Conservation (phyloP, 495 filamentous ascomycete genomes). For the Penicillium desertorum region DNA sequence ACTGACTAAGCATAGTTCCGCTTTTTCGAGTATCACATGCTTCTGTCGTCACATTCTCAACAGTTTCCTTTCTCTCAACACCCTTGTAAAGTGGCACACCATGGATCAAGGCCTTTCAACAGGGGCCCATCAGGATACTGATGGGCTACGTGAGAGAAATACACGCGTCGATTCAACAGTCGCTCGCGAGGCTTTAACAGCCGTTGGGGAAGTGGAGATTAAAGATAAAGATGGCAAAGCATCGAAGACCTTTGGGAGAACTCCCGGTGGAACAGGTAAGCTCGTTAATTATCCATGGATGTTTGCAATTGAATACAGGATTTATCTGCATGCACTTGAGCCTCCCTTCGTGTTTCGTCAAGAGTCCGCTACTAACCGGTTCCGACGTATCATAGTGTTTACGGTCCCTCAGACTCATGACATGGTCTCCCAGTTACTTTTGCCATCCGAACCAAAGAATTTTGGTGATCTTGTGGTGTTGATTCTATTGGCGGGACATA, state of each 20-base stretch:
- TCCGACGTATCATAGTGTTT: slow-evolving; percentile 64
- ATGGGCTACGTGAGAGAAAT: slow-evolving; percentile 50
- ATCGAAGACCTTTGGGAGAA: slow-evolving; percentile 85
- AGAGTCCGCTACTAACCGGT: slow-evolving; percentile 20
- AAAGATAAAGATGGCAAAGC: slow-evolving; percentile 50
- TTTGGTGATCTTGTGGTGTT: slow-evolving; percentile 80
- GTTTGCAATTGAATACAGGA: not conserved
- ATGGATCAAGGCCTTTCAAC: slow-evolving; percentile 49
- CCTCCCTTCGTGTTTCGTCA: slow-evolving; percentile 6
- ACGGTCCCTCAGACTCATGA: slow-evolving; percentile 95
- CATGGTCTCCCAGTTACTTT: slow-evolving; percentile 96
- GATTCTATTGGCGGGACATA: slow-evolving; percentile 72
- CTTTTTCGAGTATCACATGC: slow-evolving; percentile 37
- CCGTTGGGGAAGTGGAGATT: slow-evolving; percentile 38
- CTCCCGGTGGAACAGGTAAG: slow-evolving; percentile 85
- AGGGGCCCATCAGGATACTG: slow-evolving; percentile 39
- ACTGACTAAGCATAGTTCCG: slow-evolving; percentile 22
- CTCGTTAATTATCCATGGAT: slow-evolving; percentile 13
- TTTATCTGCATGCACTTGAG: not conserved
- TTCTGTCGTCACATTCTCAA: slow-evolving; percentile 28
- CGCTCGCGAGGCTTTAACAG: slow-evolving; percentile 35
- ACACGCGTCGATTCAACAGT: slow-evolving; percentile 37
- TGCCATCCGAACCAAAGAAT: slow-evolving; percentile 94
- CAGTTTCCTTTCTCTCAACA: slow-evolving; percentile 21
- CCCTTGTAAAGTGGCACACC: slow-evolving; percentile 19